Percentiles rank a stretch among this genome's conserved stretches.
phyloP scores from a whole-genome alignment of 768 basidiomycete species.

The Mycena metata region DNA sequence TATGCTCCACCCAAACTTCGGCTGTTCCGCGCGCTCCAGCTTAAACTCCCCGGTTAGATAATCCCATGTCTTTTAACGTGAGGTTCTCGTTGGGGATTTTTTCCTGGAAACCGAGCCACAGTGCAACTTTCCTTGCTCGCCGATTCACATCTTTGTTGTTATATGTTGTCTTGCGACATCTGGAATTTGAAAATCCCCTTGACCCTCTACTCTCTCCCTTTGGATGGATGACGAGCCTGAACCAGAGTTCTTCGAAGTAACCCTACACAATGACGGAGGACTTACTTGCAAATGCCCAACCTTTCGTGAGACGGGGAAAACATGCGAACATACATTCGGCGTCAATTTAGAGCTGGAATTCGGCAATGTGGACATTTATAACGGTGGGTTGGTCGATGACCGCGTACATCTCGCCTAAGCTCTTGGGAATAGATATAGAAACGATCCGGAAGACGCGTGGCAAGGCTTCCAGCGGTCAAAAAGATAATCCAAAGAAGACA shows the following conservation, averaged over 20 bases:
- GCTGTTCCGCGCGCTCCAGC: too few relatives aligned
- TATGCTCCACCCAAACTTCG: too few relatives aligned
- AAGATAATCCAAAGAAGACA: conserved; percentile 7
- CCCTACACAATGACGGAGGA: neutral
- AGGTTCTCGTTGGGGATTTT: neutral
- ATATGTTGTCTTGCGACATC: neutral
- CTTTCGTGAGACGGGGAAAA: neutral
- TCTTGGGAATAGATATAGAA: conserved; percentile 4
- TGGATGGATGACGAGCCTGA: neutral
- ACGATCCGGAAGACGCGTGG: conserved; percentile 12
- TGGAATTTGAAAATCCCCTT: neutral
- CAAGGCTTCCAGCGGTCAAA: neutral
- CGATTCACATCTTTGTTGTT: neutral
- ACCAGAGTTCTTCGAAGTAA: conserved; percentile 2
- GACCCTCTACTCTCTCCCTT: too few relatives aligned
- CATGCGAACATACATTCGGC: conserved; percentile 8
- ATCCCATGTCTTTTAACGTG: neutral
- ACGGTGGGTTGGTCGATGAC: neutral
- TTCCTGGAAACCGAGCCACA: neutral
- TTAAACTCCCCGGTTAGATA: neutral
- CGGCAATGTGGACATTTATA: neutral
- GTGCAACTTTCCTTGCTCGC: too few relatives aligned
- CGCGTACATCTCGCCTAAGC: neutral
- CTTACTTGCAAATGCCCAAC: neutral
- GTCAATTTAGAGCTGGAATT: conserved; percentile 1